Conservation (phyloP, 371 early-diverging fungal species). For the Gilbertella persicaria region DNA sequence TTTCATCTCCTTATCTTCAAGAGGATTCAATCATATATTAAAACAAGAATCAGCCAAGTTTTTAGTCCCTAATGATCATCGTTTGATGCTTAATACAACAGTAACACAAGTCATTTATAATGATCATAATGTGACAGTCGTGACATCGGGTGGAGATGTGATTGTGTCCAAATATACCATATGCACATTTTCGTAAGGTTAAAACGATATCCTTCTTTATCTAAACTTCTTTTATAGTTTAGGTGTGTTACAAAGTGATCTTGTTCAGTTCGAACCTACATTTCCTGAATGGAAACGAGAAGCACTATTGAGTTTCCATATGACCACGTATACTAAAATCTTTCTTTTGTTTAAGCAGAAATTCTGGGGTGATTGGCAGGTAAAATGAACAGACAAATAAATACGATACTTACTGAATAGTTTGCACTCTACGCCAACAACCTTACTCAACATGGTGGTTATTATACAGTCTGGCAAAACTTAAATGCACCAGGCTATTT, state of each 20-base stretch:
- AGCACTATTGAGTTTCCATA: slow-evolving; percentile 44
- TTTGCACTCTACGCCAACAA: slow-evolving; percentile 48
- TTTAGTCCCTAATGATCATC: slow-evolving; percentile 22
- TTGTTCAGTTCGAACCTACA: slow-evolving; percentile 33
- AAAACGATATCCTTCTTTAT: background rate
- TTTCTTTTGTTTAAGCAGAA: slow-evolving; percentile 37
- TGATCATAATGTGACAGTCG: slow-evolving; percentile 29
- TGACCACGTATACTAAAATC: slow-evolving; percentile 53
- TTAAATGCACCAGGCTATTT: slow-evolving; percentile 46
- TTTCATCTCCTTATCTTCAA: slow-evolving; percentile 1
- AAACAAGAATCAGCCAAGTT: slow-evolving; percentile 31
- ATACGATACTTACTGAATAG: slow-evolving; percentile 11
- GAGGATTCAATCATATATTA: slow-evolving; percentile 47
- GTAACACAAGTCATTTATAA: slow-evolving; percentile 37
- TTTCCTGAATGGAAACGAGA: slow-evolving; percentile 55
- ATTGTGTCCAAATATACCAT: slow-evolving; percentile 46
- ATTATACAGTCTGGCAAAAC: slow-evolving; percentile 53
- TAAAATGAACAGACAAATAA: slow-evolving; percentile 3
- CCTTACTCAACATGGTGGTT: slow-evolving; percentile 25
- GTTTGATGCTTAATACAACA: slow-evolving; percentile 35
- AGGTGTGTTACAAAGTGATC: slow-evolving; percentile 44
- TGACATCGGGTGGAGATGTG: slow-evolving; percentile 28
- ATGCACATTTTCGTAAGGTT: slow-evolving; percentile 50
- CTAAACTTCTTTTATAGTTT: slow-evolving; percentile 20
- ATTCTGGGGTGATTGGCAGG: slow-evolving; percentile 55